Percentiles rank a stretch among this genome's conserved stretches.
phyloP scores from a whole-genome alignment of 257 asterid species.

The Gynochthodes officinalis region DNA sequence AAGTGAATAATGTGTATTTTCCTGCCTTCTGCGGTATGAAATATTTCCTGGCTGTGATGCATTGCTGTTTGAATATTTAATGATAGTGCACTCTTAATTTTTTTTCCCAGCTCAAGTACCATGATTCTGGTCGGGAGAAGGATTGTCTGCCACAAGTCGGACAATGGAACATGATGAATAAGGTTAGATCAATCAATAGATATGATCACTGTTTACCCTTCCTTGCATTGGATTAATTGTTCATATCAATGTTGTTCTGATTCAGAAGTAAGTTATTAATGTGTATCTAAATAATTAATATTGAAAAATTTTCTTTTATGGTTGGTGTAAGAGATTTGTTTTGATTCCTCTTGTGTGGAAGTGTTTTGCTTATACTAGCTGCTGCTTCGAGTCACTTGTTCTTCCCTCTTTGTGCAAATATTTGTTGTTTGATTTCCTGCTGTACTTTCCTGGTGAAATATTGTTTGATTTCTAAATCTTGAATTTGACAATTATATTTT shows the following conservation, averaged over 20 bases:
- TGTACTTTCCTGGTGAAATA: neutral
- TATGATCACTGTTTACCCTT: no score
- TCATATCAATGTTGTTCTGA: neutral
- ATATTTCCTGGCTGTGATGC: neutral
- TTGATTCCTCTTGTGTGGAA: no score
- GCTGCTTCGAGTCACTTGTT: neutral
- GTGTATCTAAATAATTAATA: neutral
- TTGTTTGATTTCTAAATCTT: neutral
- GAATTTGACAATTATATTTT: neutral
- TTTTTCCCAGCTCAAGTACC: slow-evolving; percentile 77
- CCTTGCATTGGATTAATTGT: neutral
- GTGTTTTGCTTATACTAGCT: no score
- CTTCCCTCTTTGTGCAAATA: neutral
- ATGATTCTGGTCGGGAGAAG: slow-evolving; percentile 88
- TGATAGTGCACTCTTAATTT: neutral
- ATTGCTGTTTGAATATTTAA: neutral
- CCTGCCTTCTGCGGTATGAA: neutral
- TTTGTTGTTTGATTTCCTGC: neutral
- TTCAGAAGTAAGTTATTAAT: no score
- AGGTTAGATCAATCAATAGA: slow-evolving; percentile 37
- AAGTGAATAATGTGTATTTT: slow-evolving; percentile 7
- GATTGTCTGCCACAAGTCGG: slow-evolving; percentile 95
- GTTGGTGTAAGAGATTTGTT: neutral
- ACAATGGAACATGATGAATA: slow-evolving; percentile 99
- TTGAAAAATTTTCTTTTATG: neutral